Conservation (phyloP, 371 early-diverging fungal species). For the Fennellomyces sp. region DNA sequence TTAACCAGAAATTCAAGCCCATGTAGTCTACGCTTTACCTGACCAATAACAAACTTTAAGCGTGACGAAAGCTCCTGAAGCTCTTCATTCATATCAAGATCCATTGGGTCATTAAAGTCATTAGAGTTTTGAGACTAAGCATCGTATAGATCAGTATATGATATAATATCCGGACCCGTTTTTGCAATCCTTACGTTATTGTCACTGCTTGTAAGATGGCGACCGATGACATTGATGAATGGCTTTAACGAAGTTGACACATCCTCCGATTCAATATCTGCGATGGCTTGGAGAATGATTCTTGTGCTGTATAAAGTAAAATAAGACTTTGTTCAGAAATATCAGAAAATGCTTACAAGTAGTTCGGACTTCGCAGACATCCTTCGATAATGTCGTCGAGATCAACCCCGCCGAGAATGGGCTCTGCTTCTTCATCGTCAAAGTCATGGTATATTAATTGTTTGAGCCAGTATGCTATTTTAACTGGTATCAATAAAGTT, state of each 20-base stretch:
- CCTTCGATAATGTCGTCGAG: constrained; percentile 40
- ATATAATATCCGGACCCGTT: neutral
- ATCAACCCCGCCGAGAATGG: constrained; percentile 19
- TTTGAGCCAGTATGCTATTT: constrained; percentile 44
- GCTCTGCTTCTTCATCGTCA: neutral
- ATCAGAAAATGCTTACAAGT: constrained; percentile 32
- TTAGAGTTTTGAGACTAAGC: constrained; percentile 1
- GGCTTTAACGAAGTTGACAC: constrained; percentile 28
- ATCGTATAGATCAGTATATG: neutral
- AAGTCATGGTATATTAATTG: constrained; percentile 29
- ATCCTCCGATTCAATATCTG: constrained; percentile 14
- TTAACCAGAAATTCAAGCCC: neutral
- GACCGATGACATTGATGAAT: constrained; percentile 36
- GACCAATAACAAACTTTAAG: constrained; percentile 18
- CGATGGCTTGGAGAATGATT: constrained; percentile 26
- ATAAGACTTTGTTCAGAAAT: neutral
- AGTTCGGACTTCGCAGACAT: constrained; percentile 37
- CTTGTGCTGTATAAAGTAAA: constrained; percentile 27
- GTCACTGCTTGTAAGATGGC: constrained; percentile 20
- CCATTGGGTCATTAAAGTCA: neutral
- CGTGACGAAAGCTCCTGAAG: constrained; percentile 21
- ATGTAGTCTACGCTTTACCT: constrained; percentile 8
- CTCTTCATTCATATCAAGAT: constrained; percentile 17
- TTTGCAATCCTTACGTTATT: neutral
- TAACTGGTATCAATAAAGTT: neutral